Base-by-base conservation (phyloP, 2,329 filamentous ascomycete genomes). In the Akanthomyces lecanii region DNA sequence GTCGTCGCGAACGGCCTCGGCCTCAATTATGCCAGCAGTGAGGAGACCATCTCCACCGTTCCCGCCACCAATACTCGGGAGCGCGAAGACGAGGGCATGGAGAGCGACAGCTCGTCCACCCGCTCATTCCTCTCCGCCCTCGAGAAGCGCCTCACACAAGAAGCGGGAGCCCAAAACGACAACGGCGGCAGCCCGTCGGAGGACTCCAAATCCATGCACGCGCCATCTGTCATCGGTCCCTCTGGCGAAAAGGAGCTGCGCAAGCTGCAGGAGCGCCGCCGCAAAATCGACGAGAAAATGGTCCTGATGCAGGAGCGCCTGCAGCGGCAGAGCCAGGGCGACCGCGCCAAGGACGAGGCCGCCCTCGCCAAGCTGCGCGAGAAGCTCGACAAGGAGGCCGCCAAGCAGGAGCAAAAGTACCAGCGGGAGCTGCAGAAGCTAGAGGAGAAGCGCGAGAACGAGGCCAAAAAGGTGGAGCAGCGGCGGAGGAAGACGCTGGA, bases 331-430 rank as follows among this genome's bases (percentile, higher is more conserved):
- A 77, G 78, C 21, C 73, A 75, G 12, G 82, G 83, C 40, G 78
- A 79, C 64, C 74, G 80, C 66, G 76, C 78, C 56, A 77, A 82
- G 62, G 83, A 88, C 52, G 78, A 77, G 56, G 73, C 77, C 1
- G 77, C 79, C 1, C 66, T 85, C 5, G 79, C 81, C 36, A 89
- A 86, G 71, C 78, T 86, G 8, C 81, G 82, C 36, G 85, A 88
- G 70, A 87, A 84, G 69, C 85, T 90, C 71, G 82, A 85, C 52
- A 79, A 78, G 54, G 86, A 89, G 66, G 72, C 87, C 0, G 82
- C 84, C 50, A 90, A 88, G 70, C 84, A 88, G 59, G 84, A 89
- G 67, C 86, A 86, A 40, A 88, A 87, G 67, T 87, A 88, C 68
- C 81, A 82, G 66, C 81, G 81, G 14, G 88, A 91, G 69, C 76